Base-by-base conservation (phyloP, 495 filamentous ascomycete species). In the Hapsidospora chrysogenum region DNA sequence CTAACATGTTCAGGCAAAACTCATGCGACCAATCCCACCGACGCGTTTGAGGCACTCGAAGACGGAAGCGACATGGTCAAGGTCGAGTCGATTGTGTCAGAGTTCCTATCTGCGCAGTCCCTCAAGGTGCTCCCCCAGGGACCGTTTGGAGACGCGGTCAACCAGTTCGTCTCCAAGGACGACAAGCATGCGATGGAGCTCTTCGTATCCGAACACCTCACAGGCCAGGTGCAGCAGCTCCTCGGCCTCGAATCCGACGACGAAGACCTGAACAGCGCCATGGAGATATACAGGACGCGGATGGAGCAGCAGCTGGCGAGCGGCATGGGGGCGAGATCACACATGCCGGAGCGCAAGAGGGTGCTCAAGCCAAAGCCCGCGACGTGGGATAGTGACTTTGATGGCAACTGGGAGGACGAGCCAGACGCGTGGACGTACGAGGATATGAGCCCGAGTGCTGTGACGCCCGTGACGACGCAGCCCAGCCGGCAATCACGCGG, bases 161-260 rank as follows among this genome's bases (percentile, higher is more conserved):
- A 74, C 36, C 82, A 92, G 41, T 99, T 86, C 50, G 83, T 96
- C 17, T 77, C 85, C 53, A 96, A 96, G 42, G 83, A 94, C 45
- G 89, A 99, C 55, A 92, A 85, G 43, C 74, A 89, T 43, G 86
- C 86, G 0, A 79, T 96, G 68, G 78, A 92, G 45, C 70, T 69
- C 44, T 96, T 96, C 45, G 80, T 96, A 17, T 73, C 73, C 28
- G 77, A 92, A 11, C 83, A 78, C 16, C 60, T 96, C 2, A 63
- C 70, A 10, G 72, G 63, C 39, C 84, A 92, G 45, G 60, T 92
- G 25, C 80, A 78, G 44, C 70, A 84, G 33, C 57, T 99, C 31
- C 50, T 85, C 9, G 66, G 78, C 19, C 66, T 75, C 5, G 72
- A 76, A 8, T 70, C 78, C 17, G 72, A 78, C 1, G 76, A 81